A percentile compares a stretch with the other conserved stretches of the same genome.
Conservation (phyloP, 2,329 filamentous ascomycete genomes). For the Dothidotthia symphoricarpi region DNA sequence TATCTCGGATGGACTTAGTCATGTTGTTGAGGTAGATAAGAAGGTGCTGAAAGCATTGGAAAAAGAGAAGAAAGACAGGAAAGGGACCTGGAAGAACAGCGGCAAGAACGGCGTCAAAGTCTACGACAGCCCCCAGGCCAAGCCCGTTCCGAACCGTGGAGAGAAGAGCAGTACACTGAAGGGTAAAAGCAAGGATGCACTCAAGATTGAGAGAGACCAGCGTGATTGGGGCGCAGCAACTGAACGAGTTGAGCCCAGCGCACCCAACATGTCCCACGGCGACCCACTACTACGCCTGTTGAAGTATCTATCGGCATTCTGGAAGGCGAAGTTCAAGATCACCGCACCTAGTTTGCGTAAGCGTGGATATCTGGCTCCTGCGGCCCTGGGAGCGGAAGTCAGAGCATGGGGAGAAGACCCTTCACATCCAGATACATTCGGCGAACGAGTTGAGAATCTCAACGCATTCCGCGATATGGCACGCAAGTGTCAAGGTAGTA, state of each 20-base stretch:
- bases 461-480: conserved; percentile 69
- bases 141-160: conserved; percentile 8
- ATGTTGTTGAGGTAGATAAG: conserved; percentile 60
- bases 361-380: conserved; percentile 79
- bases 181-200: conserved; percentile 33
- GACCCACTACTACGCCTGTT: conserved; percentile 79
- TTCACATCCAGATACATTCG: conserved; percentile 64
- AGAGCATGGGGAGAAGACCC: conserved; percentile 65
- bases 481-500: conserved; percentile 70
- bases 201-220: conserved; percentile 45
- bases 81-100: conserved; percentile 42
- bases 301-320: conserved; percentile 75
- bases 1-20: conserved; percentile 77
- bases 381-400: conserved; percentile 70
- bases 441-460: conserved; percentile 69
- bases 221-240: conserved; percentile 73
- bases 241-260: conserved; percentile 65
- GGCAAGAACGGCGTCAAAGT: conserved; percentile 42
- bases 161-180: conserved; percentile 7
- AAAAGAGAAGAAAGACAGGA: conserved; percentile 36
- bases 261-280: conserved; percentile 74
- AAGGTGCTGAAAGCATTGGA: conserved; percentile 68
- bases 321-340: conserved; percentile 79
- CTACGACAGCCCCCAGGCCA: conserved; percentile 24
- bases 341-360: conserved; percentile 82